These are phyloP conservation scores for Sphaerulina musiva DNA, from an alignment of 2,329 filamentous ascomycete species.

Conservation along the genomic window DNA sequence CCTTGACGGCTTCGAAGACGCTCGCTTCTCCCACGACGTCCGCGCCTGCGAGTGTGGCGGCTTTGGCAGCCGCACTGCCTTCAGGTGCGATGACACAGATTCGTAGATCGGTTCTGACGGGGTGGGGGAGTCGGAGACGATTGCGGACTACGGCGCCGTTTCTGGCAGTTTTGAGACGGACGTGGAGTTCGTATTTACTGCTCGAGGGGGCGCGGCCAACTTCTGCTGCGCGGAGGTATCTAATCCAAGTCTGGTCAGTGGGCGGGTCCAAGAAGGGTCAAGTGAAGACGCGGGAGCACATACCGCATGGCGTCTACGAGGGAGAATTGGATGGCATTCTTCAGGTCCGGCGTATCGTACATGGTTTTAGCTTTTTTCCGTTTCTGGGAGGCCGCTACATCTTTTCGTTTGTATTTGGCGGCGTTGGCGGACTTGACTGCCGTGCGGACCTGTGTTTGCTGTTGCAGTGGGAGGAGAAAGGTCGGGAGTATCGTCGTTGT, in stretches of 20 bases:
- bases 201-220: slow-evolving; percentile 68
- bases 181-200: slow-evolving; percentile 80
- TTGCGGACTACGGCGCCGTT: slow-evolving; percentile 83
- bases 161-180: slow-evolving; percentile 76
- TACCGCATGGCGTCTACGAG: slow-evolving; percentile 91
- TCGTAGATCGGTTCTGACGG: slow-evolving; percentile 78
- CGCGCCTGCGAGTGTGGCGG: slow-evolving; percentile 72
- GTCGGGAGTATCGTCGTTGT: slow-evolving; percentile 13
- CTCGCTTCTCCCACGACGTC: slow-evolving; percentile 77
- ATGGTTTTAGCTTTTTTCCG: slow-evolving; percentile 59
- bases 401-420: slow-evolving; percentile 39
- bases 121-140: slow-evolving; percentile 79
- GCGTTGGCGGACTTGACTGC: slow-evolving; percentile 37
- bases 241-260: slow-evolving; percentile 35
- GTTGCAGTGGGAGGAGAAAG: slow-evolving; percentile 25
- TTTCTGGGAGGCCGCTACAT: slow-evolving; percentile 48
- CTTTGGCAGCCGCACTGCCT: slow-evolving; percentile 63
- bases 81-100: slow-evolving; percentile 91
- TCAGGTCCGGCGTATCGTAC: slow-evolving; percentile 58
- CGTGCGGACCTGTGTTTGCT: slow-evolving; percentile 36
- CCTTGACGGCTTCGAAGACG: slow-evolving; percentile 71
- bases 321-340: slow-evolving; percentile 64
- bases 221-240: slow-evolving; percentile 86
- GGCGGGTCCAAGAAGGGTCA: background rate
- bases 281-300: background rate